phyloP scores from a whole-genome alignment of 2,329 filamentous ascomycete genomes.

The Hypoxylon rubiginosum region DNA sequence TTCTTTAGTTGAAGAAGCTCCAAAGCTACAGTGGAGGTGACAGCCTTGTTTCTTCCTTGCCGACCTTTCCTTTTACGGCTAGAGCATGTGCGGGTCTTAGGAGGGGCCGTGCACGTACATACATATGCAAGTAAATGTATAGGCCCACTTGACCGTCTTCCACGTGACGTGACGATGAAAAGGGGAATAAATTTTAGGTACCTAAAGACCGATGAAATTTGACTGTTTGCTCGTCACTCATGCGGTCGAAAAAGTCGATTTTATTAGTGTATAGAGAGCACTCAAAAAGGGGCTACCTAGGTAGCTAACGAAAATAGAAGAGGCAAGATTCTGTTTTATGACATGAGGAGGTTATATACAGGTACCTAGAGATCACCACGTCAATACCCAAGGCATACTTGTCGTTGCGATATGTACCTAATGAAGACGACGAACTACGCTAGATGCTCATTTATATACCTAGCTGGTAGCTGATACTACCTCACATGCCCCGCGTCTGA shows the following conservation, averaged over 20 bases:
- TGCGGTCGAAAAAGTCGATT: too few species aligned
- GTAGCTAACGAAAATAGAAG: too few species aligned
- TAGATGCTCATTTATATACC: not conserved
- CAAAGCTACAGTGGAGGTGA: slow-evolving; percentile 13
- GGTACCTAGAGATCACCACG: too few species aligned
- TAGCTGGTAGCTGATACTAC: not conserved
- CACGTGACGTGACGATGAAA: not conserved
- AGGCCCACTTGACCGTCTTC: not conserved
- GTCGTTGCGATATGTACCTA: not conserved
- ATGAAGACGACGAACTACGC: too few species aligned
- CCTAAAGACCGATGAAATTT: not conserved
- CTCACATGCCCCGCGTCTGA: not conserved
- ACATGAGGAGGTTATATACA: too few species aligned
- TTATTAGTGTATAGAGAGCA: too few species aligned
- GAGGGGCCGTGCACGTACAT: slow-evolving; percentile 7
- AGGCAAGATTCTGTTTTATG: too few species aligned
- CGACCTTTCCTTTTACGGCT: slow-evolving; percentile 8
- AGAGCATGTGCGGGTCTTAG: slow-evolving; percentile 7
- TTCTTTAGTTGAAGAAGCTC: slow-evolving; percentile 21
- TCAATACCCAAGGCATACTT: too few species aligned
- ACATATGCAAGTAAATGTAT: not conserved
- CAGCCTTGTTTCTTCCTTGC: slow-evolving; percentile 10
- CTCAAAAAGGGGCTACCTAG: too few species aligned
- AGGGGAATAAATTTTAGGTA: not conserved
- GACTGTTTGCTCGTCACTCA: not conserved